A percentile compares a stretch with the other conserved stretches of the same genome.
Evolutionary conservation across 371 early-diverging fungal genomes (phyloP).

Genomic region (Batrachochytrium dendrobatidis): DNA sequence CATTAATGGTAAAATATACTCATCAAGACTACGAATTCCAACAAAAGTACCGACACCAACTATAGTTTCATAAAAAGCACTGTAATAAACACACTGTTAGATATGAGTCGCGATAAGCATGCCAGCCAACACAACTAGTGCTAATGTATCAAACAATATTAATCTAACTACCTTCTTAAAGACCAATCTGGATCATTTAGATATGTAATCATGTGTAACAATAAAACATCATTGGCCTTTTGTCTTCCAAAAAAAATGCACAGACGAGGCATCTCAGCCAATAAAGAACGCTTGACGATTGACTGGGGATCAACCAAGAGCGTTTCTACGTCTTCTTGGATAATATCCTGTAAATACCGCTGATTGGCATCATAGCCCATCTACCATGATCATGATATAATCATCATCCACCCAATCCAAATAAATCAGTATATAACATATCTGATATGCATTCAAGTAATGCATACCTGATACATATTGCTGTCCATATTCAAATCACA

Average conservation of each 20-base stretch:
- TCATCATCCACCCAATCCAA: background rate
- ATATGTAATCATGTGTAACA: conserved; percentile 91
- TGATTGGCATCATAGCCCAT: conserved; percentile 66
- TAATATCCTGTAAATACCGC: conserved; percentile 60
- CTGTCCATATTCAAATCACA: conserved; percentile 42
- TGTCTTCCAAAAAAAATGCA: conserved; percentile 80
- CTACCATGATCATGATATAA: conserved; percentile 22
- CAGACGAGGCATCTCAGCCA: conserved; percentile 66
- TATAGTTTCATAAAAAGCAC: conserved; percentile 85
- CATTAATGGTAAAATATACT: conserved; percentile 89
- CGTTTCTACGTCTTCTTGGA: conserved; percentile 54
- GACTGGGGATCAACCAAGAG: conserved; percentile 65
- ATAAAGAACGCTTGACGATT: conserved; percentile 65
- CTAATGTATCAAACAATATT: background rate
- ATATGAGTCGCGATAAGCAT: too few relatives aligned
- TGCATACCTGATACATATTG: conserved; percentile 23
- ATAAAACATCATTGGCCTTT: conserved; percentile 72
- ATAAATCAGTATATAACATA: background rate
- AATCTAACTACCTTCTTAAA: conserved; percentile 59
- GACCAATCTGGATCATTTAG: conserved; percentile 89
- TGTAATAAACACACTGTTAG: conserved; percentile 13
- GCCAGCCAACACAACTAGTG: background rate
- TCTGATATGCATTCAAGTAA: background rate
- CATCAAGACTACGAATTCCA: conserved; percentile 75
- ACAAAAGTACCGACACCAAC: conserved; percentile 84